Conservation (phyloP, 2,329 filamentous ascomycete species). For the Trichoderma sp. region DNA sequence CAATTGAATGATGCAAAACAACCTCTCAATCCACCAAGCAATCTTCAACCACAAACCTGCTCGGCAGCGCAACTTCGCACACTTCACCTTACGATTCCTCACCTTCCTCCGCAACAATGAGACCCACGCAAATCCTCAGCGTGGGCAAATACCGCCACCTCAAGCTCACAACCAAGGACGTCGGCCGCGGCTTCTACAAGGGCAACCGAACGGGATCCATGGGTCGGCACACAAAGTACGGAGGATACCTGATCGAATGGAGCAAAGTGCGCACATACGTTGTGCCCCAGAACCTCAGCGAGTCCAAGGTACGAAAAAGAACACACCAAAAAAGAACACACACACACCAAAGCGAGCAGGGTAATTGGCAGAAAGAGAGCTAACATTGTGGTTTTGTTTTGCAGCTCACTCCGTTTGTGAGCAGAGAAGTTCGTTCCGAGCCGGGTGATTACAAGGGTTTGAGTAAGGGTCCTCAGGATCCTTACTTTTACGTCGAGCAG, state of each 20-base stretch:
- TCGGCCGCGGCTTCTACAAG: constrained; percentile 96
- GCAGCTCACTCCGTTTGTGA: constrained; percentile 80
- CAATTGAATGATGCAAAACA: not conserved
- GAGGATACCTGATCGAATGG: constrained; percentile 83
- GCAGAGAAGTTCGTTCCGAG: constrained; percentile 55
- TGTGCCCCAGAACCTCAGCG: constrained; percentile 67
- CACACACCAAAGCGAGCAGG: not conserved
- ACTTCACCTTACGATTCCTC: not conserved
- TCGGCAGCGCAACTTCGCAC: not conserved
- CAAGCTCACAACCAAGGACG: constrained; percentile 86
- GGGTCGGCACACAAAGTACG: constrained; percentile 80
- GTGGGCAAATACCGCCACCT: constrained; percentile 71
- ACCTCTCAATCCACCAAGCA: not conserved
- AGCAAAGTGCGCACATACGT: constrained; percentile 88
- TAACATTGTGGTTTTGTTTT: not conserved
- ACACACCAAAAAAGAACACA: no score
- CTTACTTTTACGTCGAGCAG: constrained; percentile 61
- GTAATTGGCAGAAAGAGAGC: not conserved
- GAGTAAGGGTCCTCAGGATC: constrained; percentile 58
- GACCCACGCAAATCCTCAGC: constrained; percentile 67
- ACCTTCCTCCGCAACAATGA: constrained; percentile 50
- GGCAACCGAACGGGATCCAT: constrained; percentile 86
- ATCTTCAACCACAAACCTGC: not conserved
- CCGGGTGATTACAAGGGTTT: constrained; percentile 57
- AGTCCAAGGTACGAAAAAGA: constrained; percentile 66